phyloP scores from a whole-genome alignment of 2,329 filamentous ascomycete species.

The Davidsoniella neocaledoniae region DNA sequence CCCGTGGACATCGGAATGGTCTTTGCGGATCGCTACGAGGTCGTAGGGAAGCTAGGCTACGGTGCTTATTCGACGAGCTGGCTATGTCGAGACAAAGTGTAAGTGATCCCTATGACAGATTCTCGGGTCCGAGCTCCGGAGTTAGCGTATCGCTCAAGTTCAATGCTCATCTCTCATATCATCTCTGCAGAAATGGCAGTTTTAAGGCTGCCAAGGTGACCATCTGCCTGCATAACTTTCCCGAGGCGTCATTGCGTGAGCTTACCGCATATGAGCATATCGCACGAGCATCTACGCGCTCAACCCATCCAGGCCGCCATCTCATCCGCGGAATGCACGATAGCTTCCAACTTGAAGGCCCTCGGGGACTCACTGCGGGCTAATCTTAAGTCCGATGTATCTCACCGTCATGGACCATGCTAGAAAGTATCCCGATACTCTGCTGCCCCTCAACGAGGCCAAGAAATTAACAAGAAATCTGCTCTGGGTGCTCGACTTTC shows the following conservation, averaged over 20 bases:
- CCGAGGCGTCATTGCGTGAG: constrained; percentile 1
- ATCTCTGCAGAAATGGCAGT: not conserved
- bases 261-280: constrained; percentile 6
- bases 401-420: constrained; percentile 6
- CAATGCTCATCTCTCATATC: not conserved
- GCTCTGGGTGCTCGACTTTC: constrained; percentile 9
- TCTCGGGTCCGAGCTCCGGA: no score
- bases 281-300: not conserved
- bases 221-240: not conserved
- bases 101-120: not conserved
- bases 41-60: constrained; percentile 17
- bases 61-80: constrained; percentile 17
- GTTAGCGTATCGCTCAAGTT: no score
- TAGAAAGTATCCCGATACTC: constrained; percentile 1
- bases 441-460: constrained; percentile 1
- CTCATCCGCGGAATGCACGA: constrained; percentile 8
- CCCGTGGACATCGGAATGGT: constrained; percentile 16
- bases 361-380: constrained; percentile 4
- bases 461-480: constrained; percentile 5
- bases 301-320: constrained; percentile 7
- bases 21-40: constrained; percentile 15
- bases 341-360: constrained; percentile 2
- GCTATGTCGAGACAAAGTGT: constrained; percentile 16
- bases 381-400: constrained; percentile 10
- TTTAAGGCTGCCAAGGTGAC: constrained; percentile 8